Evolutionary conservation across 495 filamentous ascomycete genomes (phyloP).

Genomic region (Neurospora pannonica): DNA sequence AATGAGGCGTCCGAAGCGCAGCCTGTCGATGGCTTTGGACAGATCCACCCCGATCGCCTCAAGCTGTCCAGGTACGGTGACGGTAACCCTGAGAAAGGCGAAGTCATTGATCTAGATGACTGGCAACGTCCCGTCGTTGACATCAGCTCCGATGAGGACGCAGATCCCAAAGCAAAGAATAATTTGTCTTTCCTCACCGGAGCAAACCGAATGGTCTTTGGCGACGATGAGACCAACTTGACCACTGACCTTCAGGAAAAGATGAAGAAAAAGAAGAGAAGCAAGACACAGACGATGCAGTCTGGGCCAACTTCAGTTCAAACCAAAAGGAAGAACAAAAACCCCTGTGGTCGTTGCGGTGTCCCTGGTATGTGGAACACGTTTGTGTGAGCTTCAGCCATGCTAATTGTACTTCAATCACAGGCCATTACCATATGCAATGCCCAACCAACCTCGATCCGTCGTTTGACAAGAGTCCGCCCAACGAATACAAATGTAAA

Average conservation of each 20-base stretch:
- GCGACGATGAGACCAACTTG: background rate
- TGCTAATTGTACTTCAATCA: background rate
- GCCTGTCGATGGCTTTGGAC: background rate
- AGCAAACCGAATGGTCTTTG: slow-evolving; percentile 10
- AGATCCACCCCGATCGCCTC: slow-evolving; percentile 15
- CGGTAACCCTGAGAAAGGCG: background rate
- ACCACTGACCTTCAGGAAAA: background rate
- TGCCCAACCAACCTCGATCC: slow-evolving; percentile 37
- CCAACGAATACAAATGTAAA: slow-evolving; percentile 22
- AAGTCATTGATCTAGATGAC: background rate
- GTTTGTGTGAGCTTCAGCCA: background rate
- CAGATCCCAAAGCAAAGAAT: background rate
- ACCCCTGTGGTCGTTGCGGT: slow-evolving; percentile 29
- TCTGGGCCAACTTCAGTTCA: background rate
- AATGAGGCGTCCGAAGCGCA: background rate
- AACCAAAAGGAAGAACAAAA: background rate
- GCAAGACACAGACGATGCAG: background rate
- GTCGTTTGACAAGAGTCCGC: slow-evolving; percentile 19
- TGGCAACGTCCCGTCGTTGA: background rate
- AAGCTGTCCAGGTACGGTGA: slow-evolving; percentile 3
- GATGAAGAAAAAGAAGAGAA: background rate
- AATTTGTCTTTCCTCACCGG: slow-evolving; percentile 12
- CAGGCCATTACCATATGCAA: slow-evolving; percentile 30
- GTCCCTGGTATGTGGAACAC: slow-evolving; percentile 18
- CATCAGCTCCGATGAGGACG: background rate